Evolutionary conservation across 2,329 filamentous ascomycete genomes (phyloP), one percentile per base, ranked within the genome.

Genomic region (Sporothrix brunneoviolacea): DNA sequence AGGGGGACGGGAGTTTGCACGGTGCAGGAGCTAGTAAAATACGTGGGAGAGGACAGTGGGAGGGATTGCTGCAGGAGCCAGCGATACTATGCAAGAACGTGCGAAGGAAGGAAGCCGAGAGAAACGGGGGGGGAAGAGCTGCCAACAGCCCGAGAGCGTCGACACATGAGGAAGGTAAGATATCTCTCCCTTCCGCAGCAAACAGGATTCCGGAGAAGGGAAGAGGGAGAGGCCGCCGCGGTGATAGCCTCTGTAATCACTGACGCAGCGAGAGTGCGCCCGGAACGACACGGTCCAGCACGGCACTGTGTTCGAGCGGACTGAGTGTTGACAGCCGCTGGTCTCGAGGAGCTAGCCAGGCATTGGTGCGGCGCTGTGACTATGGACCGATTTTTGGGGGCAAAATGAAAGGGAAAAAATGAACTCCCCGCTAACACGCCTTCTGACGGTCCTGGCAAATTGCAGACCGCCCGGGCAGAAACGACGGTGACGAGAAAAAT

Each of bases 391-490:
- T n/a, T n/a, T n/a, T 27, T 22, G 28, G 19, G 24, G 18, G 19
- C 33, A 22, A 43, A 22, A 32, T 38, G 9, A 36, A 21, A 36
- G 3, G 10, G 38, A n/a, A 37, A 37, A 36, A 39, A 22, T 41
- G 13, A 33, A 28, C 35, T 32, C 33, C 22, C 13, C 8, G n/a
- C 35, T 32, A 21, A 18, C 15, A 15, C 28, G 15, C 27, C 30
- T 16, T 35, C n/a, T 21, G 32, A 27, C 19, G 21, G 33, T 22
- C 19, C 21, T 36, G 38, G 30, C 32, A 42, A 37, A 42, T 49
- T 49, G 22, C 47, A 42, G 38, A 42, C 47, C 46, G 46, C 46
- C 28, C 38, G n/a, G 35, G n/a, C 43, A 46, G 36, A 47, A 38
- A 47, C 10, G 28, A 42, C 27, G 16, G 41, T 30, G 44, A 40